Evolutionary conservation across 2,329 filamentous ascomycete species (phyloP).

Genomic region (Annulohypoxylon truncatum): DNA sequence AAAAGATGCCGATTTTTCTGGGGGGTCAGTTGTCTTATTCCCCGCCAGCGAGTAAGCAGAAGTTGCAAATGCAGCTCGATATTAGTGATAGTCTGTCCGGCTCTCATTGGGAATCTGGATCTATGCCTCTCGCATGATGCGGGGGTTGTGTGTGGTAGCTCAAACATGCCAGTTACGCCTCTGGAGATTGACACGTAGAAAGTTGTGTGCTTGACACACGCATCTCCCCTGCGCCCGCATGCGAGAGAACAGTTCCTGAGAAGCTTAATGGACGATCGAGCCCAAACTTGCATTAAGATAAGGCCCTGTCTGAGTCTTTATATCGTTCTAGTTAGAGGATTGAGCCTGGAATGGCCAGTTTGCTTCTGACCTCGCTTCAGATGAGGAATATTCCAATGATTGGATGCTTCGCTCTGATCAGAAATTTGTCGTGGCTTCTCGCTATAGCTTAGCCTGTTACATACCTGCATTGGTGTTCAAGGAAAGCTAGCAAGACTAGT

Average conservation of each 20-base stretch:
- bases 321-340: constrained; percentile 23
- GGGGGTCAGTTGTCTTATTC: constrained; percentile 8
- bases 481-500: not conserved
- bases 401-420: constrained; percentile 27
- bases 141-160: constrained; percentile 33
- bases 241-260: constrained; percentile 41
- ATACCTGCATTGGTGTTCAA: constrained; percentile 1
- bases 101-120: constrained; percentile 40
- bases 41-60: constrained; percentile 18
- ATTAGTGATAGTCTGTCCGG: constrained; percentile 34
- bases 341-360: constrained; percentile 14
- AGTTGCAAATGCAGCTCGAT: constrained; percentile 29
- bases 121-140: constrained; percentile 39
- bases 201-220: constrained; percentile 41
- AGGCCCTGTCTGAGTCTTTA: constrained; percentile 26
- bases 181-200: constrained; percentile 51
- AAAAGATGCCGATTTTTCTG: constrained; percentile 24
- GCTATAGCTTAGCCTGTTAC: constrained; percentile 1
- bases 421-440: constrained; percentile 11
- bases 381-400: constrained; percentile 14
- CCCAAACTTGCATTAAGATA: constrained; percentile 33
- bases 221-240: constrained; percentile 38
- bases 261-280: constrained; percentile 41
- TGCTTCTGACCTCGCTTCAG: constrained; percentile 18
- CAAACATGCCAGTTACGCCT: constrained; percentile 40